Conservation (phyloP, 2,329 filamentous ascomycete species). For the Aquanectria penicillioides region DNA sequence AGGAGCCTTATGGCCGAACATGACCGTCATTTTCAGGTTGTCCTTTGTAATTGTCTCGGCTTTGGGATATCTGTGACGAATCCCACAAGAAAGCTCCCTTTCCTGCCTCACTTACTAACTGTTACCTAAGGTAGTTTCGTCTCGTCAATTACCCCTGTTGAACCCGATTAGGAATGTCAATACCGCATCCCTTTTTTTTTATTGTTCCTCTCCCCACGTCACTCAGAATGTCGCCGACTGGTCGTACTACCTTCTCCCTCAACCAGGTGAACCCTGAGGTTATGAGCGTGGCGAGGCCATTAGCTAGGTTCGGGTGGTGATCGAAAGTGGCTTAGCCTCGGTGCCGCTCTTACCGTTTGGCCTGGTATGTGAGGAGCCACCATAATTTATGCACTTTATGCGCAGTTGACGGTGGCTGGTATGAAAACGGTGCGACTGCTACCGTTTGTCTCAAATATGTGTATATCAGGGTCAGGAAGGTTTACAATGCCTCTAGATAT, state of each 20-base stretch:
- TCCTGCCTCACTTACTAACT: background rate
- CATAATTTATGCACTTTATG: conserved; percentile 6
- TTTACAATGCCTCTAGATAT: too few relatives aligned
- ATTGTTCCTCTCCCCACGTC: background rate
- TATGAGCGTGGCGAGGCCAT: background rate
- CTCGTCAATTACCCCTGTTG: background rate
- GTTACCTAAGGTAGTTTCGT: background rate
- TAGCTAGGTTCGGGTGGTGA: background rate
- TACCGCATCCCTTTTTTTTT: background rate
- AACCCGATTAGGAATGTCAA: background rate
- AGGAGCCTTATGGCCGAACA: background rate
- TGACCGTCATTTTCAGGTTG: conserved; percentile 11
- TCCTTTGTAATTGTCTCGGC: too few relatives aligned
- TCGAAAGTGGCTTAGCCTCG: background rate
- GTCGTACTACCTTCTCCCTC: background rate
- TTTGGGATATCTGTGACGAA: too few relatives aligned
- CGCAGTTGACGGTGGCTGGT: background rate
- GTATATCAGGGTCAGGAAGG: too few relatives aligned
- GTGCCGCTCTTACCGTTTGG: background rate
- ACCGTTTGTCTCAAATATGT: too few relatives aligned
- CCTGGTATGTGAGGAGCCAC: background rate
- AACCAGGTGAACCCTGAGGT: conserved; percentile 2
- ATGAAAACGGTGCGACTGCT: too few relatives aligned
- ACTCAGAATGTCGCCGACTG: background rate
- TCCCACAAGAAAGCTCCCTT: too few relatives aligned